Conservation (phyloP, 371 early-diverging fungal species). For the Phascolomyces articulosus region DNA sequence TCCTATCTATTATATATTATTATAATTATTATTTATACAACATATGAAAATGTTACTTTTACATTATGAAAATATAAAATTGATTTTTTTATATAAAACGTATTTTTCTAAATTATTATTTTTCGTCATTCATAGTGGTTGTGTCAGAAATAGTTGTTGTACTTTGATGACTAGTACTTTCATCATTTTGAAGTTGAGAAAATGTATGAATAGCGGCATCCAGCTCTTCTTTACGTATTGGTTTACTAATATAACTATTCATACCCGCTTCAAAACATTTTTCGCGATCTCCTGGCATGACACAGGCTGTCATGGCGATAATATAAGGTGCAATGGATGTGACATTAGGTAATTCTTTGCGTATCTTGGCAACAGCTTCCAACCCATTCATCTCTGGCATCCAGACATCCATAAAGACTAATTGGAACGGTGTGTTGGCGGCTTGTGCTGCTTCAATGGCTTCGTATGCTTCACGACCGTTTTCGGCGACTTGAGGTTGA, state of each 20-base stretch:
- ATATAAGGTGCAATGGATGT: constrained; percentile 43
- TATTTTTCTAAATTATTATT: no score
- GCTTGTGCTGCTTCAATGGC: constrained; percentile 21
- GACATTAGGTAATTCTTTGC: constrained; percentile 25
- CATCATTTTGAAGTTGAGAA: constrained; percentile 11
- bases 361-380: constrained; percentile 48
- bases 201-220: constrained; percentile 35
- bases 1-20: no score
- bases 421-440: constrained; percentile 27
- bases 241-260: constrained; percentile 45
- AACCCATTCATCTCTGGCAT: constrained; percentile 63
- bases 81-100: no score
- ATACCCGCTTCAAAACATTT: constrained; percentile 52
- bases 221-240: constrained; percentile 49
- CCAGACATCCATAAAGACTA: constrained; percentile 61
- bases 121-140: no score
- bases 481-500: constrained; percentile 31
- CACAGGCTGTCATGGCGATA: constrained; percentile 60
- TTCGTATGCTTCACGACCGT: constrained; percentile 49
- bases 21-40: no score
- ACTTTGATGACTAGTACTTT: no score
- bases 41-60: no score
- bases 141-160: no score
- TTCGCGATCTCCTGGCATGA: constrained; percentile 58
- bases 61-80: no score